These are phyloP conservation scores for Fragaria iinumae DNA, from an alignment of 306 rosid genomes.

Conservation along the genomic window DNA sequence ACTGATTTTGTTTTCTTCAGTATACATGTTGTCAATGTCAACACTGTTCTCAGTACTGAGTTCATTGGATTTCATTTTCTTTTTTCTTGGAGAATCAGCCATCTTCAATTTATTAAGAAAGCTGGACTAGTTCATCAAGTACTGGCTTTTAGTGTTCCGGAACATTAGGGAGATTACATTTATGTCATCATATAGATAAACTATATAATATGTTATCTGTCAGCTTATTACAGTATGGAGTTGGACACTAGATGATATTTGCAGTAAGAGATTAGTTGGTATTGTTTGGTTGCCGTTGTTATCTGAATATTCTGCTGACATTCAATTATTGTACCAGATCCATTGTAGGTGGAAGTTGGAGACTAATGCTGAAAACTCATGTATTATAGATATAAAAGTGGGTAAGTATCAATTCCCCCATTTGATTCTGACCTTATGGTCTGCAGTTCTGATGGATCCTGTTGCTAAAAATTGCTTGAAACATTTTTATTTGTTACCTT, in stretches of 20 bases:
- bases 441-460: not conserved
- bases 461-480: not conserved
- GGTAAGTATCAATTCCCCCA: constrained; percentile 53
- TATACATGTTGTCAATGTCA: not conserved
- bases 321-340: constrained; percentile 52
- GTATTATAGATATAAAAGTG: constrained; percentile 72
- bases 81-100: not conserved
- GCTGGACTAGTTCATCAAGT: not conserved
- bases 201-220: not conserved
- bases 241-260: not conserved
- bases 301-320: constrained; percentile 3
- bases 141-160: not conserved
- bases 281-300: not conserved
- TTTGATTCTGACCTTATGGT: not conserved
- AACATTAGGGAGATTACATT: not conserved
- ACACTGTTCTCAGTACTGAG: not conserved
- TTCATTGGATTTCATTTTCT: not conserved
- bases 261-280: not conserved
- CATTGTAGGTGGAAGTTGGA: constrained; percentile 83
- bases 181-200: not conserved
- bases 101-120: not conserved
- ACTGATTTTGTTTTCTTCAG: not conserved
- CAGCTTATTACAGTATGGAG: not conserved
- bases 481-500: not conserved
- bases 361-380: constrained; percentile 53